These are phyloP conservation scores for Yamadazyma atlantica DNA, from an alignment of 1,139 yeast genomes.

Conservation along the genomic window DNA sequence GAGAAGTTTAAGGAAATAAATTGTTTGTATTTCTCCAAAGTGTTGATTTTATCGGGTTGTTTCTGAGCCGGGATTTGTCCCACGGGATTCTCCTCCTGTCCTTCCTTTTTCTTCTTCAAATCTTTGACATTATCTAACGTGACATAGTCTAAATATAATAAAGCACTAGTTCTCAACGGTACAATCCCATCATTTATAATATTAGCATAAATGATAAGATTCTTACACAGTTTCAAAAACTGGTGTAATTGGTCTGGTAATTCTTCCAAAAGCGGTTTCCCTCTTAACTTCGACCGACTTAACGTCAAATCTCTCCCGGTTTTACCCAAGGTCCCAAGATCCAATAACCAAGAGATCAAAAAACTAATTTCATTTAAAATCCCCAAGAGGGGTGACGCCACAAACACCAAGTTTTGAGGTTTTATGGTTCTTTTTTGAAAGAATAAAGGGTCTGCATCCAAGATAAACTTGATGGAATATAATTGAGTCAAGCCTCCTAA, in stretches of 20 bases:
- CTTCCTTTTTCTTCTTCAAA: constrained; percentile 19
- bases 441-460: constrained; percentile 53
- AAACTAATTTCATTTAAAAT: constrained; percentile 82
- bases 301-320: constrained; percentile 91
- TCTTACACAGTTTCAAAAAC: constrained; percentile 60
- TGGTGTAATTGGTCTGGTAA: constrained; percentile 79
- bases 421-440: constrained; percentile 48
- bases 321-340: constrained; percentile 85
- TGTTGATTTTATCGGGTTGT: constrained; percentile 6
- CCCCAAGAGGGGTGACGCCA: constrained; percentile 90
- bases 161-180: constrained; percentile 65
- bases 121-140: constrained; percentile 39
- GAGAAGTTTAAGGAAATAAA: constrained; percentile 22
- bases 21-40: constrained; percentile 17
- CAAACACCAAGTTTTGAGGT: constrained; percentile 74
- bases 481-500: constrained; percentile 89
- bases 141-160: constrained; percentile 48
- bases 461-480: constrained; percentile 79
- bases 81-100: constrained; percentile 7
- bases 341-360: constrained; percentile 77
- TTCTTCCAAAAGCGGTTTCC: constrained; percentile 65
- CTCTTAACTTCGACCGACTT: constrained; percentile 22
- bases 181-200: constrained; percentile 92
- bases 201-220: constrained; percentile 77
- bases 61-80: constrained; percentile 15